Evolutionary conservation across 2,329 filamentous ascomycete genomes (phyloP).

Genomic region (Cladosporium austrohemisphaericum): DNA sequence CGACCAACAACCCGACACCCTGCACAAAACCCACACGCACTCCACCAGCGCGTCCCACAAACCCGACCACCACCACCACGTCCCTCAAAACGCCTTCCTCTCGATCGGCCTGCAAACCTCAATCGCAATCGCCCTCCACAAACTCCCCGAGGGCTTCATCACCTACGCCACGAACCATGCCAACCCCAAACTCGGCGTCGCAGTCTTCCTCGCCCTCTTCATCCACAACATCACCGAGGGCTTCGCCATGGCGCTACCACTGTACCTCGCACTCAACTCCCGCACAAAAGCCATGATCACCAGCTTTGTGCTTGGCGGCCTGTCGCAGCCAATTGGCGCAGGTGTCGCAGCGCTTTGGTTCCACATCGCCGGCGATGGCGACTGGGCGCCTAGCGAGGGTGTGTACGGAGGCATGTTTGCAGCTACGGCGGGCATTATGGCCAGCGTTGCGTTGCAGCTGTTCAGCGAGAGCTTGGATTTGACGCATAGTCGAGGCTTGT

Average conservation of each 20-base stretch:
- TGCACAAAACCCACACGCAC: slow-evolving; percentile 21
- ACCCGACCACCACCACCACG: slow-evolving; percentile 77
- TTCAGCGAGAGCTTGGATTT: slow-evolving; percentile 82
- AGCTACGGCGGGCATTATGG: slow-evolving; percentile 89
- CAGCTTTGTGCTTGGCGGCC: slow-evolving; percentile 76
- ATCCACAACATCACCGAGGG: slow-evolving; percentile 98
- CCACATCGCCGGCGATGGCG: slow-evolving; percentile 55
- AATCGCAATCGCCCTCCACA: slow-evolving; percentile 91
- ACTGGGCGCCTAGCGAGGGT: slow-evolving; percentile 49
- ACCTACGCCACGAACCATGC: slow-evolving; percentile 98
- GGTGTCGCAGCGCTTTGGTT: slow-evolving; percentile 84
- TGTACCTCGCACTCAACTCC: slow-evolving; percentile 85
- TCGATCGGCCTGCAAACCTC: slow-evolving; percentile 95
- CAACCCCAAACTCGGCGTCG: slow-evolving; percentile 80
- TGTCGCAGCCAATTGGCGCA: slow-evolving; percentile 83
- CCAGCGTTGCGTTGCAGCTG: slow-evolving; percentile 82
- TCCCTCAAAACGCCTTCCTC: slow-evolving; percentile 88
- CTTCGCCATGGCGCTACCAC: slow-evolving; percentile 85
- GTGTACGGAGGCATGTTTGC: slow-evolving; percentile 82
- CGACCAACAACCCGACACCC: slow-evolving; percentile 1
- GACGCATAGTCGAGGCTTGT: slow-evolving; percentile 73
- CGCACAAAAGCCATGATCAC: slow-evolving; percentile 79
- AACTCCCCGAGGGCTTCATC: slow-evolving; percentile 82
- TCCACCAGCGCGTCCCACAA: slow-evolving; percentile 19
- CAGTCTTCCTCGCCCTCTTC: slow-evolving; percentile 91